A percentile compares a stretch with the other conserved stretches of the same genome.
Evolutionary conservation across 108 stramenopile genomes (phyloP).

Genomic region (Skeletonema menzelii): DNA sequence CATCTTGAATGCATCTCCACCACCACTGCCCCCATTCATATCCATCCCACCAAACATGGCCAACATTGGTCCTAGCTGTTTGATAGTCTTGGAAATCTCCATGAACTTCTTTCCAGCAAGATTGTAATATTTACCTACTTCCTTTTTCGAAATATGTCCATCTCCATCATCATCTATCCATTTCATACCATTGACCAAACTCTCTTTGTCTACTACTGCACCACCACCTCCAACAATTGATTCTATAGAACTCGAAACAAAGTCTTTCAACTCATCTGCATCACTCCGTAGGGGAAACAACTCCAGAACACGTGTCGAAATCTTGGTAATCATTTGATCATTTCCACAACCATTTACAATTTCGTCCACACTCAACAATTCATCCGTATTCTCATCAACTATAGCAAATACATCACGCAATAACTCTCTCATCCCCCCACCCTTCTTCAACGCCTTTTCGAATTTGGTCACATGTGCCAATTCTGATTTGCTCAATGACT

Average conservation of each 20-base stretch:
- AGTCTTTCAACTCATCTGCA: slow-evolving; percentile 19
- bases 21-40: neutral
- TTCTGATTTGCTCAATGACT: slow-evolving; percentile 7
- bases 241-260: slow-evolving; percentile 11
- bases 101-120: slow-evolving; percentile 25
- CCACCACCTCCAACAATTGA: slow-evolving; percentile 11
- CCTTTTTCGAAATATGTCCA: slow-evolving; percentile 23
- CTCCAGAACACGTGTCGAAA: slow-evolving; percentile 15
- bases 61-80: slow-evolving; percentile 30
- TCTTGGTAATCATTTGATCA: slow-evolving; percentile 5
- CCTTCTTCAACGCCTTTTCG: slow-evolving; percentile 30
- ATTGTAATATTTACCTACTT: slow-evolving; percentile 37
- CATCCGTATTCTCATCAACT: slow-evolving; percentile 20
- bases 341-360: slow-evolving; percentile 4
- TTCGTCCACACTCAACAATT: slow-evolving; percentile 28
- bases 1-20: slow-evolving; percentile 16
- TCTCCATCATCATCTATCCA: slow-evolving; percentile 33
- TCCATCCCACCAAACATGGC: slow-evolving; percentile 27
- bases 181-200: slow-evolving; percentile 21
- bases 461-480: slow-evolving; percentile 23
- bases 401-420: slow-evolving; percentile 25
- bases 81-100: slow-evolving; percentile 19
- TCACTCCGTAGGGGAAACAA: slow-evolving; percentile 23
- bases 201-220: slow-evolving; percentile 7
- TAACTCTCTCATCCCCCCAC: slow-evolving; percentile 23